A percentile compares a stretch with the other conserved stretches of the same genome.
Conservation (phyloP, 805 yeast species). For the Pichia eremophila region DNA sequence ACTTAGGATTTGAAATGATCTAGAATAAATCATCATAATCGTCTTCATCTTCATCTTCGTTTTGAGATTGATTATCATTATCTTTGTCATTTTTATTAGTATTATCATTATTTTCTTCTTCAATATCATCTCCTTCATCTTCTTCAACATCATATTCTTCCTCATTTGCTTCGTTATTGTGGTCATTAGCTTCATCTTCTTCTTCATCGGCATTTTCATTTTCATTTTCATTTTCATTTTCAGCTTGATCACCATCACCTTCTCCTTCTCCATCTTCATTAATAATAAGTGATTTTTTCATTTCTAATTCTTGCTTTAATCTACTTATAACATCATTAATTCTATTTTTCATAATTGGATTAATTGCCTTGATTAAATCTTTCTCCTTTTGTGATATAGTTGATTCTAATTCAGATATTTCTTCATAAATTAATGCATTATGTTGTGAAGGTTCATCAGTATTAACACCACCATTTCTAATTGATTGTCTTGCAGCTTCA, state of each 20-base stretch:
- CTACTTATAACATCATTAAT: conserved; percentile 73
- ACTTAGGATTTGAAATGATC: conserved; percentile 6
- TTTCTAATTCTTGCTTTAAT: conserved; percentile 71
- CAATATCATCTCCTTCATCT: conserved; percentile 6
- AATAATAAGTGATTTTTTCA: conserved; percentile 58
- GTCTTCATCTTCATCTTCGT: conserved; percentile 9
- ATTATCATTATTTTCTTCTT: conserved; percentile 15
- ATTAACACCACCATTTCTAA: conserved; percentile 44
- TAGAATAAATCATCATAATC: conserved; percentile 14
- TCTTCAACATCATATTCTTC: conserved; percentile 19
- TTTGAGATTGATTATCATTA: neutral
- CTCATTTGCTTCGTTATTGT: conserved; percentile 16
- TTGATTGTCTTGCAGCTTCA: conserved; percentile 21
- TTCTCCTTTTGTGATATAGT: conserved; percentile 68
- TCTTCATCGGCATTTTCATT: conserved; percentile 15
- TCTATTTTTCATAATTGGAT: conserved; percentile 80
- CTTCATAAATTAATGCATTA: conserved; percentile 71
- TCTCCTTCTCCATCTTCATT: conserved; percentile 17
- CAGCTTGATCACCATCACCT: conserved; percentile 16
- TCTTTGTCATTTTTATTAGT: conserved; percentile 17
- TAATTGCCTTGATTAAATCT: conserved; percentile 64
- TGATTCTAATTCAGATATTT: conserved; percentile 68
- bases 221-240: conserved; percentile 57
- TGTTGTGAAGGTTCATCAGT: conserved; percentile 50
- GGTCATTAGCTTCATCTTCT: conserved; percentile 6